Conservation (phyloP, 2,329 filamentous ascomycete genomes). For the Chaetothyriales sp. region DNA sequence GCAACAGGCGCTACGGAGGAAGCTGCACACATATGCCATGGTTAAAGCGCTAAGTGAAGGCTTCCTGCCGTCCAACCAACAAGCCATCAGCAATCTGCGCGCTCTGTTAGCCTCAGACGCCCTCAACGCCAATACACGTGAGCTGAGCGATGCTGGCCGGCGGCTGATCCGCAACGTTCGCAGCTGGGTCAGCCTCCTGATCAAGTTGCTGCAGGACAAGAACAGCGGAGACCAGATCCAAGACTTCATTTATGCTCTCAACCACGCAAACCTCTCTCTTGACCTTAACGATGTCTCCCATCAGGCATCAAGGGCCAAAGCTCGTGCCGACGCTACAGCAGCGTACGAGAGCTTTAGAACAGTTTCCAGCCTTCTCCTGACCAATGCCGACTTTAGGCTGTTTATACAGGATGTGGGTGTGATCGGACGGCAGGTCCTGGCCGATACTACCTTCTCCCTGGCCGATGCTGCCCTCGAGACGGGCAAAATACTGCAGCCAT, state of each 20-base stretch:
- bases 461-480: slow-evolving; percentile 61
- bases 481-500: slow-evolving; percentile 57
- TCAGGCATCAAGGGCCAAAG: slow-evolving; percentile 46
- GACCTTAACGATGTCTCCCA: slow-evolving; percentile 49
- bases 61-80: slow-evolving; percentile 84
- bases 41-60: slow-evolving; percentile 63
- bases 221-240: slow-evolving; percentile 76
- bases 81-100: slow-evolving; percentile 63
- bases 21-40: slow-evolving; percentile 83
- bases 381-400: slow-evolving; percentile 77
- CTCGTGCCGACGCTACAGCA: slow-evolving; percentile 55
- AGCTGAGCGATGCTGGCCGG: slow-evolving; percentile 63
- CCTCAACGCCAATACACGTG: slow-evolving; percentile 57
- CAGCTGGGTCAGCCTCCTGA: slow-evolving; percentile 62
- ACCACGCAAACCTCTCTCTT: slow-evolving; percentile 55
- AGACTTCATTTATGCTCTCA: slow-evolving; percentile 75
- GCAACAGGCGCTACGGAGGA: slow-evolving; percentile 66
- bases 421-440: slow-evolving; percentile 69
- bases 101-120: slow-evolving; percentile 63
- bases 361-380: slow-evolving; percentile 67
- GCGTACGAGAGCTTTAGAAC: slow-evolving; percentile 71
- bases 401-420: slow-evolving; percentile 68
- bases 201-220: slow-evolving; percentile 68
- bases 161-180: slow-evolving; percentile 56
- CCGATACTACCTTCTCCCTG: slow-evolving; percentile 67